Base-by-base conservation (phyloP, 495 filamentous ascomycete species). In the Acidomyces sp. region DNA sequence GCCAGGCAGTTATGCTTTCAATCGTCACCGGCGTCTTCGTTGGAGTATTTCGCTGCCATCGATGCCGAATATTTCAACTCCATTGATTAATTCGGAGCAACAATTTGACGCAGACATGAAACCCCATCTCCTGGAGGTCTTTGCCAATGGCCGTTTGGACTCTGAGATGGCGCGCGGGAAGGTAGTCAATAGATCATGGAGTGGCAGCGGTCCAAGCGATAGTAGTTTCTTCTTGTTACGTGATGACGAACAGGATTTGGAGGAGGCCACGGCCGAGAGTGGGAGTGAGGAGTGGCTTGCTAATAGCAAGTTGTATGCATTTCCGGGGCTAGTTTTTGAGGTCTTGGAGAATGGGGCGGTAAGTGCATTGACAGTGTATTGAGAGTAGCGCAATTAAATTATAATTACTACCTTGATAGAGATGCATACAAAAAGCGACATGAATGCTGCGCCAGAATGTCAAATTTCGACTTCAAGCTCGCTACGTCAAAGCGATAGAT, bases 1-100 rank as follows among this genome's bases (percentile, higher is more conserved):
- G 2, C 90, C 90, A 3, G 90, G 90, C 0, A 93, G 85, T 3
- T 95, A 95, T 62, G 80, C 85, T 4, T 97, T 97, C 64, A 94
- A 97, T 57, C 73, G 90, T 18, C 85, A 96, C 58, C 79, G 90
- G 6, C 74, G 90, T 45, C 85, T 78, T 48, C 75, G 86, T 21
- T 97, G 90, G 90, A 74, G 72, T 39, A 77, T 97, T 33, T 60
- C 69, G 34, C 73, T 83, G 43, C 54, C 58, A 13, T 52, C 53
- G 5, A 43, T 41, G 6, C 41, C 48, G 10, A 38, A 38, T 13
- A 46, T 54, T 32, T 37, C 28, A 4, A 48, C 52, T 2, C 44
- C 52, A 16, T 52, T 84, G 13, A n/a, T n/a, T n/a, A 72, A 74
- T 43, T 93, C 86, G 0, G 90, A 96, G 57, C 82, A 78, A 19